Evolutionary conservation across 768 basidiomycete genomes (phyloP), one percentile per base, ranked within the genome.

Genomic region (Phylloporus rhodoxanthus): DNA sequence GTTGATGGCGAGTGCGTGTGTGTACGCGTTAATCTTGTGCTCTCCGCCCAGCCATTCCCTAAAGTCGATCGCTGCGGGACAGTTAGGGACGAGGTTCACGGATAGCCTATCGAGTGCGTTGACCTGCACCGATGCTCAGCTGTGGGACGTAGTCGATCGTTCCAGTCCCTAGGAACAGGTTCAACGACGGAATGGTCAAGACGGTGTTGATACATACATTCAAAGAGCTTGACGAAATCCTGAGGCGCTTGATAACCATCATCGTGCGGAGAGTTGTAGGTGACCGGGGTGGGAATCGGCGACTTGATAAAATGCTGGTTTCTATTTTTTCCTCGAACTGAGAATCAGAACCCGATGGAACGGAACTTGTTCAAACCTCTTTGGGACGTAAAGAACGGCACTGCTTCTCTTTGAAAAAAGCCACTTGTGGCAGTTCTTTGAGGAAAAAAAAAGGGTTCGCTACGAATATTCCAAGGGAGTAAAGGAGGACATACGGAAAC

Each of bases 401-500:
- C 75, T 81, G 1, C 79, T 72, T 5, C 90, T 76, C 63, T 87
- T 84, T 3, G 79, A 74, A 57, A 75, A 82, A 2, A 91, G 68
- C 90, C 91, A 94, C 66, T 93, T 92, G 67, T 92, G 86, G 55
- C 84, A 85, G 57, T 91, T 91, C 80, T 87, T 46, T 13, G 2
- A 5, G 28, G 9, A 36, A 25, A 8, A 26, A 47, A 10, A 19
- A 32, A 20, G 47, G 8, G 7, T 30, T 30, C 29, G 10, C 8
- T 6, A 26, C 9, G 21, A 42, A 15, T 6, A 15, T 1, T 32
- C 19, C 10, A 17, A n/a, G 3, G 13, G 32, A 25, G 25, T 20
- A 29, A 14, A 26, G 19, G 37, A 15, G 3, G 4, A 70, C 78
- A 20, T 52, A 88, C 87, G 29, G 87, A 84, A 20, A 84, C 70